phyloP scores from a whole-genome alignment of 108 stramenopile genomes.

The Cyclotella baltica region DNA sequence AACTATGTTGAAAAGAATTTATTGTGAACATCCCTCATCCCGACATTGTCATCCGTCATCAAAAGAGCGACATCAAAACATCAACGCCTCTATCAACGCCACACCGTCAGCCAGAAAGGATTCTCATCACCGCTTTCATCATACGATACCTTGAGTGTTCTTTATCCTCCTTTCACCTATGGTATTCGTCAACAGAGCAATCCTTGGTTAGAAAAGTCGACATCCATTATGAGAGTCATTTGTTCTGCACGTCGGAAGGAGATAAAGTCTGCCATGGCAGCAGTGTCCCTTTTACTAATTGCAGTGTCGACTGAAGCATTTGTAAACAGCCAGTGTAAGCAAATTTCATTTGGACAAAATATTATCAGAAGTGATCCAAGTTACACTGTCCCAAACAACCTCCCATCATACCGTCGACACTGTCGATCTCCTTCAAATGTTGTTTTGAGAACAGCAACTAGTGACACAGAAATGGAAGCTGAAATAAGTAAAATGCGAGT shows the following conservation, averaged over 20 bases:
- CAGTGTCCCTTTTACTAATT: neutral
- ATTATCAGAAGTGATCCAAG: neutral
- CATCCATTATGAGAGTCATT: too few relatives aligned
- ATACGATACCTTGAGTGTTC: too few relatives aligned
- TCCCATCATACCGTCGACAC: neutral
- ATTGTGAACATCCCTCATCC: too few relatives aligned
- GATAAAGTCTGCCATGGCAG: neutral
- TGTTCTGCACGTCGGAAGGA: neutral
- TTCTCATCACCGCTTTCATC: too few relatives aligned
- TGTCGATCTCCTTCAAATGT: neutral
- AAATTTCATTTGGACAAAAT: neutral
- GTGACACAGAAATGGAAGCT: conserved; percentile 56
- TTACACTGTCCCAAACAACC: neutral
- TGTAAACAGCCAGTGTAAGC: neutral
- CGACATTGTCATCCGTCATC: too few relatives aligned
- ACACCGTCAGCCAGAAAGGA: too few relatives aligned
- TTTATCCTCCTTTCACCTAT: too few relatives aligned
- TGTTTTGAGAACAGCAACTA: conserved; percentile 10
- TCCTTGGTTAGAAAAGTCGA: too few relatives aligned
- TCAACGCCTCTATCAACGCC: too few relatives aligned
- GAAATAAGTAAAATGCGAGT: conserved; percentile 66
- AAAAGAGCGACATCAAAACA: too few relatives aligned
- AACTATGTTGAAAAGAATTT: too few relatives aligned
- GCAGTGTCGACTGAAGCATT: neutral
- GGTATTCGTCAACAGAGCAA: too few relatives aligned